Evolutionary conservation across 208 protist genomes (phyloP).

Genomic region (Leishmania tropica): DNA sequence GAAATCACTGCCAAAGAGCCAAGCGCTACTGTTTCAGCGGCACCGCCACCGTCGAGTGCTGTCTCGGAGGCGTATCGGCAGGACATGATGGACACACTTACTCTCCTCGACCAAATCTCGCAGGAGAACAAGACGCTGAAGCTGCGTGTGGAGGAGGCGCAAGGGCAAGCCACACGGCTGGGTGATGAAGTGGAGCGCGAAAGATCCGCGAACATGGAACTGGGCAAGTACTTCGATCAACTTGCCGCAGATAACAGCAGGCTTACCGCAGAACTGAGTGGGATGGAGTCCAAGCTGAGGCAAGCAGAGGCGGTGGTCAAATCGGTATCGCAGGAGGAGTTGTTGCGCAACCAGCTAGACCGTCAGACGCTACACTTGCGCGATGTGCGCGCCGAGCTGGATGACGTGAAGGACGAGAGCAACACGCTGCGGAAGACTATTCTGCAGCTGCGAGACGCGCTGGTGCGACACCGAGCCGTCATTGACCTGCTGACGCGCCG

Average conservation of each 20-base stretch:
- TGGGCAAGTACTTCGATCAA: constrained; percentile 38
- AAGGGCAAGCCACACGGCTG: neutral
- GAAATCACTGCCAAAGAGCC: neutral
- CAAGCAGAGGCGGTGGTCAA: constrained; percentile 6
- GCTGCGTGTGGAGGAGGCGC: neutral
- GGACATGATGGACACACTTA: constrained; percentile 32
- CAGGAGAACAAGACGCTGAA: constrained; percentile 33
- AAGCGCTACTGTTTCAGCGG: neutral
- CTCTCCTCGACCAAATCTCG: constrained; percentile 24
- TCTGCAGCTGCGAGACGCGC: constrained; percentile 38
- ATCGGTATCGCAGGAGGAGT: constrained; percentile 33
- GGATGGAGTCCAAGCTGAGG: constrained; percentile 16
- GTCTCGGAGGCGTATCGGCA: constrained; percentile 16
- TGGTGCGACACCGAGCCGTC: constrained; percentile 53
- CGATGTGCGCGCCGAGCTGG: constrained; percentile 41
- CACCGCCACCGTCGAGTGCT: neutral
- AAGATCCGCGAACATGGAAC: constrained; percentile 21
- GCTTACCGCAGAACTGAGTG: constrained; percentile 25
- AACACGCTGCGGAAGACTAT: constrained; percentile 38
- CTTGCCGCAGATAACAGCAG: constrained; percentile 43
- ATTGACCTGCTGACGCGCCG: constrained; percentile 49
- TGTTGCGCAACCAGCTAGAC: constrained; percentile 38
- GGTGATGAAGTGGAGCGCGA: constrained; percentile 11
- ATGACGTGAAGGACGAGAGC: constrained; percentile 33
- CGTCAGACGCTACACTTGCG: constrained; percentile 40